These are phyloP conservation scores for Smithsoniella earleae DNA, from an alignment of 163 green algal species.

Conservation along the genomic window DNA sequence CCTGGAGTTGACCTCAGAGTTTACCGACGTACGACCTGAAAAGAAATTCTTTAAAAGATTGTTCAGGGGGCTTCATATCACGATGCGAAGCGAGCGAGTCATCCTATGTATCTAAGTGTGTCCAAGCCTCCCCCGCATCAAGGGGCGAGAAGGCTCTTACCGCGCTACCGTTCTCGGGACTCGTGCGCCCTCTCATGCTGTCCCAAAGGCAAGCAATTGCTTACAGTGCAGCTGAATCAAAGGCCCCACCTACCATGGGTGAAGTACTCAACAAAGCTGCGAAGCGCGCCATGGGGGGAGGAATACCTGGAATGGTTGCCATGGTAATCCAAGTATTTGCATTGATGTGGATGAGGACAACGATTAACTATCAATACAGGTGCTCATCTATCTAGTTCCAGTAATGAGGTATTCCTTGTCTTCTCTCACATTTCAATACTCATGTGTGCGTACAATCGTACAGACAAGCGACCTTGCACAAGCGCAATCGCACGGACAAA, in stretches of 20 bases:
- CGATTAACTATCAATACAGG: conserved; percentile 76
- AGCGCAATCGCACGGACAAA: not conserved
- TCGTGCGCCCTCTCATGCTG: not conserved
- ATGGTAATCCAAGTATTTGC: conserved; percentile 29
- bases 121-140: not conserved
- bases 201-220: not conserved
- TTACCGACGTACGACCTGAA: too few relatives aligned
- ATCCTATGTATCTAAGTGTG: not conserved
- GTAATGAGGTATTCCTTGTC: too few relatives aligned
- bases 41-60: too few relatives aligned
- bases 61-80: not conserved
- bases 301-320: conserved; percentile 21
- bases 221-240: not conserved
- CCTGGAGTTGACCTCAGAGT: too few relatives aligned
- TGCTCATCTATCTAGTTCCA: too few relatives aligned
- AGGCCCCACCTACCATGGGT: not conserved
- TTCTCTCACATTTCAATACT: too few relatives aligned
- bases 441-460: too few relatives aligned
- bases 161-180: not conserved
- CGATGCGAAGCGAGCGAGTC: not conserved
- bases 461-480: too few relatives aligned
- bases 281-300: conserved; percentile 7
- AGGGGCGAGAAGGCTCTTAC: not conserved
- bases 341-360: conserved; percentile 70
- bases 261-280: conserved; percentile 18